phyloP scores from a whole-genome alignment of 2,329 filamentous ascomycete species.

The Stagonosporopsis vannaccii region DNA sequence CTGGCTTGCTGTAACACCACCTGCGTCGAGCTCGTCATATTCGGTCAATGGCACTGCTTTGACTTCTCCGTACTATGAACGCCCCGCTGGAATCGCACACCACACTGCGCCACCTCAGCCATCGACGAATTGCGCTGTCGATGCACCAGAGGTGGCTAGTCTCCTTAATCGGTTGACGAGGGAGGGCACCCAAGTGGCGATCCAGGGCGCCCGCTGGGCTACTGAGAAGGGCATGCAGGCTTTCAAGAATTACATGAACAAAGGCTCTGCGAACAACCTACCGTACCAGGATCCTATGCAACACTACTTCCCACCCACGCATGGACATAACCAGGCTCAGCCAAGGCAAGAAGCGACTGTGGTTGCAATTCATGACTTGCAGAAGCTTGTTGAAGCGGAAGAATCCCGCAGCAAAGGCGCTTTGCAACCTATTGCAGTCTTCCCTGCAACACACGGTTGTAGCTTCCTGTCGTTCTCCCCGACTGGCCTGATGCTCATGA shows the following conservation, averaged over 20 bases:
- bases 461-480: slow-evolving; percentile 83
- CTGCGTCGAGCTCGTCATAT: slow-evolving; percentile 73
- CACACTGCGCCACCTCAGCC: slow-evolving; percentile 75
- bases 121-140: slow-evolving; percentile 70
- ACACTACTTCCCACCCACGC: slow-evolving; percentile 76
- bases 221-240: slow-evolving; percentile 78
- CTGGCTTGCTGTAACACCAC: slow-evolving; percentile 80
- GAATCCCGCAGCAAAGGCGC: slow-evolving; percentile 59
- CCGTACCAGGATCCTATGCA: slow-evolving; percentile 51
- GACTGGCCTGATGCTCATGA: slow-evolving; percentile 75
- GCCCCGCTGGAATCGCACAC: slow-evolving; percentile 63
- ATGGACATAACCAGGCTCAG: slow-evolving; percentile 66
- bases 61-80: slow-evolving; percentile 58
- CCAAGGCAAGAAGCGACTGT: slow-evolving; percentile 70
- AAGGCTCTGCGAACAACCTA: slow-evolving; percentile 33
- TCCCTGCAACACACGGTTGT: slow-evolving; percentile 75
- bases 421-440: slow-evolving; percentile 72
- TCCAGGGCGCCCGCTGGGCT: slow-evolving; percentile 77
- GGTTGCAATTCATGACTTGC: slow-evolving; percentile 77
- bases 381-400: slow-evolving; percentile 60
- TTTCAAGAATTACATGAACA: slow-evolving; percentile 82
- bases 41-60: slow-evolving; percentile 72
- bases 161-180: slow-evolving; percentile 79
- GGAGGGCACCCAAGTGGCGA: slow-evolving; percentile 79
- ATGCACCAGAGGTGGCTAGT: slow-evolving; percentile 74